Evolutionary conservation across 768 basidiomycete species (phyloP), one percentile per base, ranked within the genome.

Genomic region (Tylopilus plumbeoviolaceoides): DNA sequence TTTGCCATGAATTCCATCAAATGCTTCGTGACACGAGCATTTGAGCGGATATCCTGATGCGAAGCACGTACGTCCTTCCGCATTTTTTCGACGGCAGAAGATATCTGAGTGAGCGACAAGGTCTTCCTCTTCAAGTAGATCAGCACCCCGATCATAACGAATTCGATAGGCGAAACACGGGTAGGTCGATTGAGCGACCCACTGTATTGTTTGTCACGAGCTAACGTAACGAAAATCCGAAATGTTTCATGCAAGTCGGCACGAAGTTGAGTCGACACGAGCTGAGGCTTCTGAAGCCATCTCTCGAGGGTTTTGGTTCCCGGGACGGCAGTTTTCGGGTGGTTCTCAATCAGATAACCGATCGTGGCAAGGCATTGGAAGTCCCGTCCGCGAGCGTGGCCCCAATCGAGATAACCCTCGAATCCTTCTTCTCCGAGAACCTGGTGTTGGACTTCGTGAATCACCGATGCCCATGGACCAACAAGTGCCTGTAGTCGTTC

Each of bases 401-500:
- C 75, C 75, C 76, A 75, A 27, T 73, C 66, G 15, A 77, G 66
- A 47, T 72, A 70, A n/a, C 60, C 68, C 39, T 69, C 59, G 48
- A 70, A 76, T 11, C 71, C 71, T 30, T 66, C 59, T 44, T 72
- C 67, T 1, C 69, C 71, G 8, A 67, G 64, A 49, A 74, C 69
- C 44, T 68, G 56, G 11, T 55, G 62, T 51, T 76, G 70, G 27
- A 80, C 65, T 7, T 70, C 66, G 14, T 75, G 75, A 38, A 80
- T 73, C 25, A 75, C 55, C 12, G 71, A 64, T 5, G 78, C 69
- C 66, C 75, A 71, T 9, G 75, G 72, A 1, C 80, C 76, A 47
- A 73, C 77, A 48, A 78, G 71, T 8, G 80, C 79, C 47, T 75
- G 73, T 33, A 82, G 61, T 15, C 78, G 76, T 63, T 82, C 81